These are phyloP conservation scores for Plasmopara viticola DNA, from an alignment of 352 stramenopile genomes.

Conservation along the genomic window DNA sequence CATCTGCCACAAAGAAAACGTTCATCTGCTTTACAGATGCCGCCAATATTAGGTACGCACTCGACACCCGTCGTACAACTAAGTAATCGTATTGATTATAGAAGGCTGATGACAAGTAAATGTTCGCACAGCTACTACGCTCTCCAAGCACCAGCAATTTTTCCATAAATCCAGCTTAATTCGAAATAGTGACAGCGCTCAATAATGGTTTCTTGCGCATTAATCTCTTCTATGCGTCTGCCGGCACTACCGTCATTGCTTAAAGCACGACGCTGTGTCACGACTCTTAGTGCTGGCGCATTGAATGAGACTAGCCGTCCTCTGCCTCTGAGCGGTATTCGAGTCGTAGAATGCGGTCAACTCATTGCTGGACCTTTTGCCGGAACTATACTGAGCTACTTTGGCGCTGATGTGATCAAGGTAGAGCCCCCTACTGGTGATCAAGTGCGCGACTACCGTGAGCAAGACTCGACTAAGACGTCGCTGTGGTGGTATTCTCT, in stretches of 20 bases:
- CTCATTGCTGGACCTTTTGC: conserved; percentile 78
- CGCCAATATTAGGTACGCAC: conserved; percentile 42
- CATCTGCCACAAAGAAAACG: conserved; percentile 13
- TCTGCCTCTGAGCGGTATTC: conserved; percentile 61
- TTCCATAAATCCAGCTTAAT: conserved; percentile 14
- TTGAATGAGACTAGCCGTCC: conserved; percentile 16
- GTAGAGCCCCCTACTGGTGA: conserved; percentile 82
- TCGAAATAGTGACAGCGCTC: conserved; percentile 10
- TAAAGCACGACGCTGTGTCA: conserved; percentile 23
- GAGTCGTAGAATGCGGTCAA: conserved; percentile 75
- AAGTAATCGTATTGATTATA: not conserved
- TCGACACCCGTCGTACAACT: not conserved
- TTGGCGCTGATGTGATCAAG: conserved; percentile 88
- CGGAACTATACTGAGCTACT: conserved; percentile 83
- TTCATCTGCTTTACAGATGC: conserved; percentile 45
- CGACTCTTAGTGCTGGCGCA: conserved; percentile 23
- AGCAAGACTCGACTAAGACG: conserved; percentile 64
- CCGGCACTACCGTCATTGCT: conserved; percentile 3
- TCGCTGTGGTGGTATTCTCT: conserved; percentile 88
- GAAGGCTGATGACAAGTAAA: too few relatives aligned
- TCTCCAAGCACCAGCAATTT: conserved; percentile 21
- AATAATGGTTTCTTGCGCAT: not conserved
- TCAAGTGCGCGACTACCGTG: conserved; percentile 73
- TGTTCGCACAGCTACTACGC: conserved; percentile 35
- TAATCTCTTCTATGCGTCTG: conserved; percentile 2